Evolutionary conservation across 1,284 basidiomycete genomes (phyloP).

Genomic region (Ceratobasidium sp.): DNA sequence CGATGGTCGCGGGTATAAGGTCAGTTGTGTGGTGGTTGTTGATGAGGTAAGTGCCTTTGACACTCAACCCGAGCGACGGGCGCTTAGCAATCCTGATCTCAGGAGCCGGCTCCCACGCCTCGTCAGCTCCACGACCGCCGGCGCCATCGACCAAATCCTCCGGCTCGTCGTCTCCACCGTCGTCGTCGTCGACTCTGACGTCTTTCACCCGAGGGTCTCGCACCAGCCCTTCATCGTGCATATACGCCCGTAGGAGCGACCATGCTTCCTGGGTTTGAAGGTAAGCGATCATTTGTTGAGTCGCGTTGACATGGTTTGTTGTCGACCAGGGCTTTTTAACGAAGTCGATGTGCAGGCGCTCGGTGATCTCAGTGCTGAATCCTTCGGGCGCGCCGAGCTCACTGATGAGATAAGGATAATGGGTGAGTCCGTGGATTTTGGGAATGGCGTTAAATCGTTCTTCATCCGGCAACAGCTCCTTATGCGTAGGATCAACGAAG

Average conservation of each 20-base stretch:
- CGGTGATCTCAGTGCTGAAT: slow-evolving; percentile 43
- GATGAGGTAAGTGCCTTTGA: not conserved
- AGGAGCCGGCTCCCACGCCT: slow-evolving; percentile 3
- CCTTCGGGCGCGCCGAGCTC: slow-evolving; percentile 38
- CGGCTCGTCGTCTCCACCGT: not conserved
- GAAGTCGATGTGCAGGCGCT: slow-evolving; percentile 45
- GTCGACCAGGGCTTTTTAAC: slow-evolving; percentile 42
- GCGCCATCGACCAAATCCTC: not conserved
- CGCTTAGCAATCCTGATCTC: not conserved
- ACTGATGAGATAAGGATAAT: slow-evolving; percentile 32
- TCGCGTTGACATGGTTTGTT: slow-evolving; percentile 31
- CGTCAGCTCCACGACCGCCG: not conserved
- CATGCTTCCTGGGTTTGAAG: slow-evolving; percentile 22
- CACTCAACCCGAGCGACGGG: no score
- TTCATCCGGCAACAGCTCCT: not conserved
- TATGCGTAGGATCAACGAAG: not conserved
- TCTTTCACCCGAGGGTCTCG: not conserved
- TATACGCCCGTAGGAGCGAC: slow-evolving; percentile 5
- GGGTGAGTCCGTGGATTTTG: slow-evolving; percentile 45
- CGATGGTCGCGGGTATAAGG: not conserved
- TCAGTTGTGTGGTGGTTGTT: not conserved
- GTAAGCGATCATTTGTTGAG: slow-evolving; percentile 43
- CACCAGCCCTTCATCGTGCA: not conserved
- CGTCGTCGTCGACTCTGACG: not conserved
- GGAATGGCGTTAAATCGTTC: slow-evolving; percentile 11